Base-by-base conservation (phyloP, 805 yeast genomes). In the Cyberlindnera sargentensis region DNA sequence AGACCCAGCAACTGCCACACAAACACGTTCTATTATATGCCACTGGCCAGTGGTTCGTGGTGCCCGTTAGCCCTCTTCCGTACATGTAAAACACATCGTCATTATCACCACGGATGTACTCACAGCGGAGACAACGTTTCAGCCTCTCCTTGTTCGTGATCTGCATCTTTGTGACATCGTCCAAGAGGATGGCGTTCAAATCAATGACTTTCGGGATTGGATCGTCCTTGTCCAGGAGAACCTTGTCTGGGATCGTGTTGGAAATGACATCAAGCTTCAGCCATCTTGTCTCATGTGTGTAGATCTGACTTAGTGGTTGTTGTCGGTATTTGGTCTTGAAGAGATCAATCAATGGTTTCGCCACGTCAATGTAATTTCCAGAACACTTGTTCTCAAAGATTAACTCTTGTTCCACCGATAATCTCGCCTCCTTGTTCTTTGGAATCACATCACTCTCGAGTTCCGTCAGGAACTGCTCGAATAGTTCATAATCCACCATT, bases 1-100 rank as follows among this genome's bases (percentile, higher is more conserved):
- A 73, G 3, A 78, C 78, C 91, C 91, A 84, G 4, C 80, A 72
- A 33, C 86, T 84, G 0, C 93, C 93, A 61, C 95, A 85, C 31
- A 84, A 65, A 62, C 95, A 85, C 26, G 77, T 77, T 47, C 89
- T 67, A 51, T 82, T 89, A 58, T 78, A 81, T 1, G 82, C 80
- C 64, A 78, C 67, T 1, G 83, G 73, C 84, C 87, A 75, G 37
- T 51, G 58, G n/a, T 52, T 50, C 3, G 50, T 44, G 61, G 55
- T 8, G 67, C 48, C 46, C 2, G 52, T 42, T 3, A 40, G 26
- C 1, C 46, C 51, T 9, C 43, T 39, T 5, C 53, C 49, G 40
- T 52, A 34, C 8, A 54, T 39, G 31, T 41, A 44, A 4, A 67
- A 64, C 29, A 60, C 63, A 9, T 63, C 66, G 26, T 36, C 27